phyloP scores from a whole-genome alignment of 352 stramenopile species.

The Phytophthora cryptogea region DNA sequence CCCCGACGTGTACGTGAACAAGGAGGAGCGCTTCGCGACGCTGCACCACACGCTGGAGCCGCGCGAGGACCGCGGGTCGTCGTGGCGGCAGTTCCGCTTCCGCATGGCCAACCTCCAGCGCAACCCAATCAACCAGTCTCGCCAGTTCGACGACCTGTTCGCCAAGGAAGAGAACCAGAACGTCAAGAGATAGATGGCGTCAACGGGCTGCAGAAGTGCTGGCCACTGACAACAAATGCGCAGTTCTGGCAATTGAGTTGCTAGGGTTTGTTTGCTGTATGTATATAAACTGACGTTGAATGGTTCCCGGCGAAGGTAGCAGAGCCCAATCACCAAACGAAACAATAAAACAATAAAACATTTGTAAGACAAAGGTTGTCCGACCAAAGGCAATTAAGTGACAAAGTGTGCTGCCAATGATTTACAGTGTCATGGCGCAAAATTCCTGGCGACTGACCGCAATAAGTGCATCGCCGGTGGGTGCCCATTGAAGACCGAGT shows the following conservation, averaged over 20 bases:
- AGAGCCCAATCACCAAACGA: background rate
- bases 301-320: background rate
- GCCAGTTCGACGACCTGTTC: constrained; percentile 61
- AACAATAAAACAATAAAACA: background rate
- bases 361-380: too few relatives aligned
- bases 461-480: constrained; percentile 52
- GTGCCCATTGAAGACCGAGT: constrained; percentile 68
- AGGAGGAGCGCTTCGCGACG: constrained; percentile 48
- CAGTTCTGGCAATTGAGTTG: background rate
- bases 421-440: constrained; percentile 62
- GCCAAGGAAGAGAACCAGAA: constrained; percentile 58
- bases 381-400: too few relatives aligned
- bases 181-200: constrained; percentile 47
- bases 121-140: constrained; percentile 35
- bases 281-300: background rate
- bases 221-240: background rate
- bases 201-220: background rate
- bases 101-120: constrained; percentile 62
- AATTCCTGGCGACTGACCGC: constrained; percentile 70
- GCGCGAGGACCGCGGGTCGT: constrained; percentile 40
- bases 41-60: constrained; percentile 48
- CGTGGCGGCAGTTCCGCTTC: constrained; percentile 71
- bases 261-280: background rate
- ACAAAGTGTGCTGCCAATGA: background rate
- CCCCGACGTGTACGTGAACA: constrained; percentile 73